phyloP scores from a whole-genome alignment of 2,329 filamentous ascomycete genomes.

The Magnaporthiopsis incrustans region DNA sequence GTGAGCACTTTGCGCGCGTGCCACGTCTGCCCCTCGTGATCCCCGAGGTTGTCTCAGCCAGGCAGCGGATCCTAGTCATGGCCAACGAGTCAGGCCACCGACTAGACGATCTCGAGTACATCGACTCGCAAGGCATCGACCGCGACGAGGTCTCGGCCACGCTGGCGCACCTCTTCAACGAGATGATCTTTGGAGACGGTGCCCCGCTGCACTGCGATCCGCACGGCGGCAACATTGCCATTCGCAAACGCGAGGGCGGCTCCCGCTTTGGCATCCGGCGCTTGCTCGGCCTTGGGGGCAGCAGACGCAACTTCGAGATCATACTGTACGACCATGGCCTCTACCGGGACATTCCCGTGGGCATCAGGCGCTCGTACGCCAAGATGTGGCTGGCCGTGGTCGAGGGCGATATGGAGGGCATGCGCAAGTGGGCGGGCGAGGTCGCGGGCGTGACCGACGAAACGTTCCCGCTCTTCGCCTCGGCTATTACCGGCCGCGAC shows the following conservation, averaged over 20 bases:
- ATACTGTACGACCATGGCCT: conserved; percentile 95
- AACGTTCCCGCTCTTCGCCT: conserved; percentile 91
- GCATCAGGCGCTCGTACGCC: conserved; percentile 77
- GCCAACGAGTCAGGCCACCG: conserved; percentile 81
- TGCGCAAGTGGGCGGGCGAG: conserved; percentile 83
- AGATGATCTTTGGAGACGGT: conserved; percentile 93
- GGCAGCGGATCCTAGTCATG: conserved; percentile 88
- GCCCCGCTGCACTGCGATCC: conserved; percentile 95
- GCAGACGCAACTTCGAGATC: conserved; percentile 77
- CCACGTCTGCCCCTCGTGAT: conserved; percentile 76
- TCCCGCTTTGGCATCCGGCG: background rate
- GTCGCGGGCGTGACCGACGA: conserved; percentile 83
- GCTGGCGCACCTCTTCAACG: conserved; percentile 89
- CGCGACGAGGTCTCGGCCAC: conserved; percentile 92
- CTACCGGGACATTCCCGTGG: conserved; percentile 81
- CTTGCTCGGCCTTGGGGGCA: conserved; percentile 21
- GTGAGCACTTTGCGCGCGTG: conserved; percentile 70
- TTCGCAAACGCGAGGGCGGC: conserved; percentile 48
- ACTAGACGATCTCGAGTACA: conserved; percentile 79
- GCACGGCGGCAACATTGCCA: conserved; percentile 91
- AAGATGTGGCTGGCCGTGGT: conserved; percentile 97
- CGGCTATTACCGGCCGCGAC: conserved; percentile 90
- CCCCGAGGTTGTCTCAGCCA: conserved; percentile 82
- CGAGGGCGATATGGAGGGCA: conserved; percentile 73
- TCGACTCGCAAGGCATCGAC: conserved; percentile 81